Percentiles rank a stretch among this genome's conserved stretches.
Evolutionary conservation across 495 filamentous ascomycete species (phyloP).

Genomic region (Aspergillus nidulans): DNA sequence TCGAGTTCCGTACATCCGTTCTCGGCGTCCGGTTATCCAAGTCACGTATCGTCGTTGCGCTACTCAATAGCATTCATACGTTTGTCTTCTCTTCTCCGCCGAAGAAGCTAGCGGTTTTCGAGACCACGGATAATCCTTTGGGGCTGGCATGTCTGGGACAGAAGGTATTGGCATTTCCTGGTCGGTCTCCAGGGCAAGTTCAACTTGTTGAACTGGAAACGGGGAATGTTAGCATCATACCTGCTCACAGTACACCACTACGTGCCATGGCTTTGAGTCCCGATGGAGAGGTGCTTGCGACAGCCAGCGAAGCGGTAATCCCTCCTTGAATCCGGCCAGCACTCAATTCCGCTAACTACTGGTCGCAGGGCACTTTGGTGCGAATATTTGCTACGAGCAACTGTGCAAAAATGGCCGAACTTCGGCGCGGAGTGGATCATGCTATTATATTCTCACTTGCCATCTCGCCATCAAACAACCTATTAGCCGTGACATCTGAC

Average conservation of each 20-base stretch:
- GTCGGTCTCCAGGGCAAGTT: conserved; percentile 81
- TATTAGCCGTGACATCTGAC: conserved; percentile 92
- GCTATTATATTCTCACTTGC: conserved; percentile 82
- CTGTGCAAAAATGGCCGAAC: conserved; percentile 72
- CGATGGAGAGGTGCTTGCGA: conserved; percentile 79
- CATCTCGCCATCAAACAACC: conserved; percentile 72
- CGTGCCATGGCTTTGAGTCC: conserved; percentile 75
- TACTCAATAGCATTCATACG: conserved; percentile 77
- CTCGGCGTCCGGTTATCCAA: conserved; percentile 74
- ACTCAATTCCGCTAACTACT: conserved; percentile 6
- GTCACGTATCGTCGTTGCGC: conserved; percentile 72
- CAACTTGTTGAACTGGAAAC: conserved; percentile 79
- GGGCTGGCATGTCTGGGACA: conserved; percentile 76
- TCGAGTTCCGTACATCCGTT: conserved; percentile 72
- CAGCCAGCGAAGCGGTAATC: conserved; percentile 78
- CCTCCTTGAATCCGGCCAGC: neutral
- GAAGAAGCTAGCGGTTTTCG: conserved; percentile 66
- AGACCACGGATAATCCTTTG: conserved; percentile 81
- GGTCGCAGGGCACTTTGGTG: conserved; percentile 72
- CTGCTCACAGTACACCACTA: conserved; percentile 77
- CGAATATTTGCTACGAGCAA: conserved; percentile 75
- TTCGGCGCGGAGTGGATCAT: conserved; percentile 83
- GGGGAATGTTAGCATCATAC: conserved; percentile 88
- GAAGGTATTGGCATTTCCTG: conserved; percentile 74
- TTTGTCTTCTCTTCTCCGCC: conserved; percentile 79